Base-by-base conservation (phyloP, 1,139 yeast genomes). In the Nakaseomyces bracarensis region DNA sequence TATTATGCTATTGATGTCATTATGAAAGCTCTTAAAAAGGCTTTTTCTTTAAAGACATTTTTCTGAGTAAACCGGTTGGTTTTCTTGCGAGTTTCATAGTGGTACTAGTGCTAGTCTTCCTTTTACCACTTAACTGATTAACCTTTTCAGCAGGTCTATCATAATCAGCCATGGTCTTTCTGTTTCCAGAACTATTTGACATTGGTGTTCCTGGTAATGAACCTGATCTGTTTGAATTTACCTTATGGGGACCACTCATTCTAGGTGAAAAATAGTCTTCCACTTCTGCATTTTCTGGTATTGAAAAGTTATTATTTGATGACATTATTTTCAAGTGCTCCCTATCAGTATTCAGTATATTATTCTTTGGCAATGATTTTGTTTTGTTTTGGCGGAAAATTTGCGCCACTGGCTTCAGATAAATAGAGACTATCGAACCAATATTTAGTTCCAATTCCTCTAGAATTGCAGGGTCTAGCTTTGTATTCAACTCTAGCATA, bases 401-500 rank as follows among this genome's bases (percentile, higher is more conserved):
- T 50, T 77, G 84, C 19, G 74, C 73, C 4, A 85, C 81, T 0
- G 96, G 95, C 53, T 86, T 84, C 50, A 87, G 67, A 54, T 87
- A 89, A 21, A 89, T 78, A 0, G 95, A 82, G 0, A 95, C 89
- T 43, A 89, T 65, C 0, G 87, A 69, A 1, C 96, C 96, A 31
- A 89, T 78, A 49, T 77, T 79, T 49, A 89, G 68, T 52, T 85
- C 95, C 43, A 89, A 67, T 55, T 89, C 96, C 53, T 85, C 94
- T 37, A 87, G 61, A 10, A 82, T 72, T 1, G 65, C 65, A 1
- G 84, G 80, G 49, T 85, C 91, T 47, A 87, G 68, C 45, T 75
- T 75, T 40, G 84, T 91, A 43, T 79, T 79, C 33, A 83, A 82
- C 9, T 78, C 71, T 11, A 89, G 82, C 1, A 70, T 64, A 0